Evolutionary conservation across 1,139 yeast genomes (phyloP).

Genomic region (Geotrichum histeridarum): DNA sequence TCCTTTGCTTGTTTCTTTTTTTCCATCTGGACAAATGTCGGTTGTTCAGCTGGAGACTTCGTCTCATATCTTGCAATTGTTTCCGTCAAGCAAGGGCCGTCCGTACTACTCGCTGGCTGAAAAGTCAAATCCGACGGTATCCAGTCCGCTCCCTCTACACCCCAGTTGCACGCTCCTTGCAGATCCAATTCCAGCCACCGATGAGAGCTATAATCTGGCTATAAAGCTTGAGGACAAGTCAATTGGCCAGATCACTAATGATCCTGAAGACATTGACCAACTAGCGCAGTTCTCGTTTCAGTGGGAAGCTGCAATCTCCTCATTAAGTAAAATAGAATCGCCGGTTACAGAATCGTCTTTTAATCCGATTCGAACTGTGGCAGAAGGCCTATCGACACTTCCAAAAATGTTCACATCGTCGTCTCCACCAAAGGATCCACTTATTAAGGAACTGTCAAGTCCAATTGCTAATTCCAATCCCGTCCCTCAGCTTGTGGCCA

Average conservation of each 20-base stretch:
- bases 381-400: not conserved
- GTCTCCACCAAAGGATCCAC: not conserved
- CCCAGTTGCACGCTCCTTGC: not conserved
- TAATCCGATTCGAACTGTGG: not conserved
- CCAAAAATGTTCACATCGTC: conserved; percentile 4
- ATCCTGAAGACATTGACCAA: conserved; percentile 3
- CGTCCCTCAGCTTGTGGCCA: not conserved
- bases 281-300: conserved; percentile 15
- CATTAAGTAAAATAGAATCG: not conserved
- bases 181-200: conserved; percentile 6
- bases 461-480: not conserved
- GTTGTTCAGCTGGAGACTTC: conserved; percentile 16
- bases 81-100: conserved; percentile 1
- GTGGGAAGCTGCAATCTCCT: conserved; percentile 19
- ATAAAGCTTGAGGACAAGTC: conserved; percentile 5
- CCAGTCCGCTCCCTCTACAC: conserved; percentile 8
- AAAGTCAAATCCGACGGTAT: conserved; percentile 11
- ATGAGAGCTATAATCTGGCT: not conserved
- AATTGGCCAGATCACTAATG: conserved; percentile 15
- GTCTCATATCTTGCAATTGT: conserved; percentile 17
- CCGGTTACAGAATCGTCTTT: not conserved
- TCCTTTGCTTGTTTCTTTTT: not conserved
- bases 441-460: not conserved
- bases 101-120: conserved; percentile 16
- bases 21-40: not conserved